Evolutionary conservation across 1,284 basidiomycete species (phyloP), one percentile per base, ranked within the genome.

Genomic region (Austroboletus novae-zelandiae): DNA sequence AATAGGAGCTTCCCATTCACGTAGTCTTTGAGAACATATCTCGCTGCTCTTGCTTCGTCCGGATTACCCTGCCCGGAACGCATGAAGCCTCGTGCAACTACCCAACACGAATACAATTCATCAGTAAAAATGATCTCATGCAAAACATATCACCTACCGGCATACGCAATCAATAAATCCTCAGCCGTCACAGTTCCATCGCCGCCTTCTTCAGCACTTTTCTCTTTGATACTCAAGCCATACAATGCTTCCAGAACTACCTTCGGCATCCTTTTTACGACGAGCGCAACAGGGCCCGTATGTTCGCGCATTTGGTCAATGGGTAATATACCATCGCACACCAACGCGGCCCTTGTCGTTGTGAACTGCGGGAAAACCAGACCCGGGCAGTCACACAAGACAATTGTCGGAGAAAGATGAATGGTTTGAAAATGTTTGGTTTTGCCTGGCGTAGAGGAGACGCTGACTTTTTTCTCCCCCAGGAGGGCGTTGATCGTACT

Each of bases 371-470:
- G 97, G 69, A 99, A 99, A 15, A 99, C 97, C 27, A 99, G 77
- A 73, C 97, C 97, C 13, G 97, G 97, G 74, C 97, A 99, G 75
- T 99, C 97, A 63, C 96, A 99, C n/a, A 99, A 81, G 13, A 91
- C 79, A 44, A 98, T 89, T 4, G 82, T 77, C 27, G 91, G 83
- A 1, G 94, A 94, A 25, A 99, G 80, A 57, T 94, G 83, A 56
- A 98, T 94, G 0, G 97, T 99, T 72, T 99, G 97, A 76, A 99
- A 98, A 72, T 99, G 97, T 68, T 99, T 99, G 29, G 97, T 99
- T 72, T 99, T 98, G 58, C 97, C 95, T 0, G 97, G 97, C 0
- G 96, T 99, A 0, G 94, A 86, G 2, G 95, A 98, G 9, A 98
- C 96, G 61, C 92, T 96, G 54, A 98, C 96, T 78, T 95, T 97